phyloP scores from a whole-genome alignment of 1,284 basidiomycete species.

The Pascua guehoae region DNA sequence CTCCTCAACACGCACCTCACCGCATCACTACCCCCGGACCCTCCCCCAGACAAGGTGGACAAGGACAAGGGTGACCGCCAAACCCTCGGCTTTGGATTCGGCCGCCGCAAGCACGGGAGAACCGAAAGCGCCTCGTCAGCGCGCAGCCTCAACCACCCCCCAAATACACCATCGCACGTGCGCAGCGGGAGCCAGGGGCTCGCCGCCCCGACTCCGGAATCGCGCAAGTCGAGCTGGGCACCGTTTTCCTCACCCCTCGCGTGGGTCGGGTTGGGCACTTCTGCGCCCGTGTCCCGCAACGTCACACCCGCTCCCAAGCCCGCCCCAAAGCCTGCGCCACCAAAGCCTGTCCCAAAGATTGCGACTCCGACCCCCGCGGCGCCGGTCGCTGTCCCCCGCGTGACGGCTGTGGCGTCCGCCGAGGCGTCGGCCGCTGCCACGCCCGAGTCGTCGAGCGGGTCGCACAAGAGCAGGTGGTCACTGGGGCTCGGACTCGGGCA shows the following conservation, averaged over 20 bases:
- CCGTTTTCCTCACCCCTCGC: slow-evolving; percentile 2
- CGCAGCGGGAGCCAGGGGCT: slow-evolving; percentile 26
- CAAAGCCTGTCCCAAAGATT: not conserved
- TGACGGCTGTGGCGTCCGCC: too few relatives aligned
- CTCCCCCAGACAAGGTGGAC: slow-evolving; percentile 1
- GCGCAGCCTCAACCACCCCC: not conserved
- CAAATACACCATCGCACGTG: not conserved
- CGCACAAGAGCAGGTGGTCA: too few relatives aligned
- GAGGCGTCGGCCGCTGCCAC: too few relatives aligned
- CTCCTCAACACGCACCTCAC: slow-evolving; percentile 23
- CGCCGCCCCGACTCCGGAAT: slow-evolving; percentile 1
- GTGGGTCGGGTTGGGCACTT: slow-evolving; percentile 11
- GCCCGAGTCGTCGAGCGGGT: too few relatives aligned
- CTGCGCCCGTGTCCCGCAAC: not conserved
- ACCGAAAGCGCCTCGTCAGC: not conserved
- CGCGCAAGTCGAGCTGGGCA: slow-evolving; percentile 27
- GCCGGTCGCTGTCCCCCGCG: too few relatives aligned
- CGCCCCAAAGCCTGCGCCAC: not conserved
- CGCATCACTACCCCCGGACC: not conserved
- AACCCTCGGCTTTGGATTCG: slow-evolving; percentile 25
- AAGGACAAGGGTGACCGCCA: slow-evolving; percentile 6
- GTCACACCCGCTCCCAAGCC: slow-evolving; percentile 1
- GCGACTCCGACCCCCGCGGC: not conserved
- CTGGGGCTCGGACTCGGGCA: too few relatives aligned
- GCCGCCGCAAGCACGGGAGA: slow-evolving; percentile 7